Evolutionary conservation across 1,284 basidiomycete genomes (phyloP).

Genomic region (Cutaneotrichosporon sp.): DNA sequence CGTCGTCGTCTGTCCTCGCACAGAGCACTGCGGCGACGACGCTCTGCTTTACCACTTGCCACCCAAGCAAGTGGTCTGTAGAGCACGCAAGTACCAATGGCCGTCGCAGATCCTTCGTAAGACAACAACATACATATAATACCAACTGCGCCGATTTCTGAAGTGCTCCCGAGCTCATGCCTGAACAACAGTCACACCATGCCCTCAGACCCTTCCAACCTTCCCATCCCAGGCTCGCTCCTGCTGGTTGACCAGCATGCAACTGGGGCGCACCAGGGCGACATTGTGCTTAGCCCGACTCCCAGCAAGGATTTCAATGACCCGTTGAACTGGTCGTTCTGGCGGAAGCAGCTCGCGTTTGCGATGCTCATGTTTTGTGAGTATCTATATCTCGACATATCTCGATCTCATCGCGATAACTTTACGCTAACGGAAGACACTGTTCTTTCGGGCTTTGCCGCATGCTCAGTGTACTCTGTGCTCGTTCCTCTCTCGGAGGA

Average conservation of each 20-base stretch:
- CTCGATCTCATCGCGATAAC: not conserved
- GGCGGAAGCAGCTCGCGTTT: slow-evolving; percentile 19
- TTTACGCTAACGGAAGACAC: slow-evolving; percentile 5
- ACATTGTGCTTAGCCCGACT: slow-evolving; percentile 20
- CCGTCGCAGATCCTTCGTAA: too few species aligned
- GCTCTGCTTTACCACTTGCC: too few species aligned
- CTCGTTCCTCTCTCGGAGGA: slow-evolving; percentile 18
- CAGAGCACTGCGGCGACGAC: too few species aligned
- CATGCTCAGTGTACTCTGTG: slow-evolving; percentile 21
- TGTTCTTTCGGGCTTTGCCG: slow-evolving; percentile 12
- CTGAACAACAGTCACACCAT: too few species aligned
- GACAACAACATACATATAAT: too few species aligned
- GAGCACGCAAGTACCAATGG: too few species aligned
- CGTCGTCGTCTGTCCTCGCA: too few species aligned
- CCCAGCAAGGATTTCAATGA: slow-evolving; percentile 24
- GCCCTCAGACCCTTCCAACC: not conserved
- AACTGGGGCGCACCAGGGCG: slow-evolving; percentile 2
- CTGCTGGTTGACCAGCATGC: slow-evolving; percentile 15
- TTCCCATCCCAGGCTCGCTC: slow-evolving; percentile 22
- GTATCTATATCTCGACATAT: not conserved
- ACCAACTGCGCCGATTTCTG: too few species aligned
- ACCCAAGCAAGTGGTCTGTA: too few species aligned
- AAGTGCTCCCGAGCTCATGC: too few species aligned
- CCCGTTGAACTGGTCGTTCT: slow-evolving; percentile 20
- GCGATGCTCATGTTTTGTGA: slow-evolving; percentile 19